A percentile compares a stretch with the other conserved stretches of the same genome.
These are phyloP conservation scores for Sanghuangporus sanghuang DNA, from an alignment of 1,284 basidiomycete species.

Conservation along the genomic window DNA sequence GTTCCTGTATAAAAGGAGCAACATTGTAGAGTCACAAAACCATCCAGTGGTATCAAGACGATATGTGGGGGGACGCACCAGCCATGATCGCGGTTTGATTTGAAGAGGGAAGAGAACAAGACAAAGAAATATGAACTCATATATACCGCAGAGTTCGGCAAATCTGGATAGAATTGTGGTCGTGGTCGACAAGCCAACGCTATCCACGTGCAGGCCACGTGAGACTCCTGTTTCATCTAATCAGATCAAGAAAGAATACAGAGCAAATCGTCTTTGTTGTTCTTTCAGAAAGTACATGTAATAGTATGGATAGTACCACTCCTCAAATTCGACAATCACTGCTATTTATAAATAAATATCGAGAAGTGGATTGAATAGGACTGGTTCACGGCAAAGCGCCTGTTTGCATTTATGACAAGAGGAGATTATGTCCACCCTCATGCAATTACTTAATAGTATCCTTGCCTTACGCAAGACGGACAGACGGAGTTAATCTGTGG, in stretches of 20 bases:
- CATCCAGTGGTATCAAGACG: background rate
- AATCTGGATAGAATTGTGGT: background rate
- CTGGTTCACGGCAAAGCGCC: too few relatives aligned
- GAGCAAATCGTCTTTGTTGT: background rate
- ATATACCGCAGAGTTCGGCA: background rate
- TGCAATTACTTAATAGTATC: background rate
- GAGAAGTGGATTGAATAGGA: too few relatives aligned
- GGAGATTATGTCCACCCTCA: too few relatives aligned
- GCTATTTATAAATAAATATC: too few relatives aligned
- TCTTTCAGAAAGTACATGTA: background rate
- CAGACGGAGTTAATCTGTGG: constrained; percentile 41
- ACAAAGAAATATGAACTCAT: background rate
- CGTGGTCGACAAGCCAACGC: constrained; percentile 5
- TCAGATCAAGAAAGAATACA: background rate
- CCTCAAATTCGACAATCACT: too few relatives aligned
- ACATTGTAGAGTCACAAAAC: background rate
- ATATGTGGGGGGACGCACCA: background rate
- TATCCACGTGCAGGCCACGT: background rate
- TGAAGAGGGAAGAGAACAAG: background rate
- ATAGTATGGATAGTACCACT: too few relatives aligned
- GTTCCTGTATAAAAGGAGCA: constrained; percentile 5
- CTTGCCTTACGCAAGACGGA: constrained; percentile 28
- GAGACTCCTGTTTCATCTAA: background rate
- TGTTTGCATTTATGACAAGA: too few relatives aligned
- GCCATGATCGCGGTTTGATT: constrained; percentile 10